Percentiles rank a stretch among this genome's conserved stretches.
phyloP scores from a whole-genome alignment of 805 yeast species.

The Ogataea corticis region DNA sequence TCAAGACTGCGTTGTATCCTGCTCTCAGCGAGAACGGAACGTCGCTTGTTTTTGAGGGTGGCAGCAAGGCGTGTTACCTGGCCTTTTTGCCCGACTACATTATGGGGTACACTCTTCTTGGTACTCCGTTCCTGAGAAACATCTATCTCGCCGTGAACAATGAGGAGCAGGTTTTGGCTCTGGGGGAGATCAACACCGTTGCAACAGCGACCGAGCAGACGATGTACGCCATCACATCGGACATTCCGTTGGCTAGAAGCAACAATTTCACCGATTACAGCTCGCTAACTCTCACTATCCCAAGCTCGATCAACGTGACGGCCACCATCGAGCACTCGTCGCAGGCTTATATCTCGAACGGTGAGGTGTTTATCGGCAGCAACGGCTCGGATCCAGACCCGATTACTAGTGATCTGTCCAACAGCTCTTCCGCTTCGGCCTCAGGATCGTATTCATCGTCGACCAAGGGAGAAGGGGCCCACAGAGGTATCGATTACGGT shows the following conservation, averaged over 20 bases:
- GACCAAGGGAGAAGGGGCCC: background rate
- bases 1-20: conserved; percentile 45
- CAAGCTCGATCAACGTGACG: conserved; percentile 16
- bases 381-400: conserved; percentile 2
- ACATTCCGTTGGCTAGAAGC: conserved; percentile 33
- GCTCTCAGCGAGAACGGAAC: conserved; percentile 38
- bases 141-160: conserved; percentile 65
- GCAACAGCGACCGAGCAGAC: conserved; percentile 3
- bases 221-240: conserved; percentile 26
- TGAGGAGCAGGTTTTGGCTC: conserved; percentile 53
- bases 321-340: conserved; percentile 16
- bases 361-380: conserved; percentile 28
- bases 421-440: conserved; percentile 5
- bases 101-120: conserved; percentile 55
- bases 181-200: conserved; percentile 46
- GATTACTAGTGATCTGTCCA: background rate
- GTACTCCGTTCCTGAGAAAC: conserved; percentile 54
- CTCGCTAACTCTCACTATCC: conserved; percentile 30
- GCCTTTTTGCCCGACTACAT: conserved; percentile 48
- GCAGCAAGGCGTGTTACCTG: conserved; percentile 57
- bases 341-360: conserved; percentile 29
- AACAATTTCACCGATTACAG: conserved; percentile 26
- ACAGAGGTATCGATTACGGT: background rate
- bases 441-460: conserved; percentile 16
- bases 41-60: conserved; percentile 49